Base-by-base conservation (phyloP, 768 basidiomycete genomes). In the Suillus subalutaceus region DNA sequence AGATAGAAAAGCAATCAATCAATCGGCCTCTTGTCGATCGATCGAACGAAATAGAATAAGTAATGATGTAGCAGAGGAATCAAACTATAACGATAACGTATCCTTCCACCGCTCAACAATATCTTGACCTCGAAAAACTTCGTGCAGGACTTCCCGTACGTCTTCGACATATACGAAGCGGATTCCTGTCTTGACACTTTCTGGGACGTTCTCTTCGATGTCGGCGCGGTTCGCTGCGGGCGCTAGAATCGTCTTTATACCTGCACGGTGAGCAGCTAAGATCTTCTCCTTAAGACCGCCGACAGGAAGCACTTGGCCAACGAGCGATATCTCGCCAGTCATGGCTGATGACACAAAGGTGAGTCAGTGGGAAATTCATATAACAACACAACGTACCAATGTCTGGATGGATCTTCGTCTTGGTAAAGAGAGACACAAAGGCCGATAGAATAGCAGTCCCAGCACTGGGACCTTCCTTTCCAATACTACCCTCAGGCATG, bases 241-340 rank as follows among this genome's bases (percentile, higher is more conserved):
- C 0, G 92, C 92, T 8, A 96, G 77, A 71, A 95, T 92, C 0
- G 91, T 96, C 80, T 91, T 96, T 82, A 99, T 97, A 4, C 95
- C 96, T 1, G 97, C 95, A 20, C 97, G 89, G 74, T 99, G 97
- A 0, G 97, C 97, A 1, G 97, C 97, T 2, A 98, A 86, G 68
- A 97, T 95, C 83, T 97, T 96, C 81, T 94, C 93, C 81, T 97
- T 98, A 68, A 99, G 79, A 0, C 97, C 97, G 9, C 97, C 97
- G 12, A 99, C 97, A 3, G 97, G 94, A 1, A 97, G 84, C 10
- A 99, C 97, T 78, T 97, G 95, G 0, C 97, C 97, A 0, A 96
- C 91, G 18, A 99, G 88, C 2, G 96, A 95, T 65, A 99, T 95
- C 78, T 99, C 97, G 18, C 97, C 97, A 0, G 97, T 99, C 95